phyloP scores from a whole-genome alignment of 108 stramenopile genomes.

The Schizochytrium sp. region DNA sequence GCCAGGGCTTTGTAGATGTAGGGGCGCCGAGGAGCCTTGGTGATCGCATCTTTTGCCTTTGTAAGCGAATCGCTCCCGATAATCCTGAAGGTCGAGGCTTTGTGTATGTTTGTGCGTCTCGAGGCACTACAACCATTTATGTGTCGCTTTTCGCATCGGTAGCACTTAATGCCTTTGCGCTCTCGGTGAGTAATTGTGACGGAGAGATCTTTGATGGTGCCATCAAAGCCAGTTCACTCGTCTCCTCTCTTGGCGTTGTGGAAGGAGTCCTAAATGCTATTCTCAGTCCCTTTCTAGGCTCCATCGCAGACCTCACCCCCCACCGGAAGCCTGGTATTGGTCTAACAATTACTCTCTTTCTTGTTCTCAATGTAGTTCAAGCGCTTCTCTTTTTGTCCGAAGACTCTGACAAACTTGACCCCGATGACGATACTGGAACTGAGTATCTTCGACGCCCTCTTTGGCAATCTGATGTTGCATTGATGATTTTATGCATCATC shows the following conservation, averaged over 20 bases:
- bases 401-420: slow-evolving; percentile 54
- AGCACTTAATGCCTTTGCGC: slow-evolving; percentile 36
- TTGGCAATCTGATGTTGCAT: slow-evolving; percentile 40
- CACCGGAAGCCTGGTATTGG: slow-evolving; percentile 40
- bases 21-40: no score
- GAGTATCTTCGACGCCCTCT: slow-evolving; percentile 12
- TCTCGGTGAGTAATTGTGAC: slow-evolving; percentile 53
- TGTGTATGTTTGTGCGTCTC: neutral
- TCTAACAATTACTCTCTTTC: neutral
- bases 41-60: slow-evolving; percentile 18
- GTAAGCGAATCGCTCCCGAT: slow-evolving; percentile 40
- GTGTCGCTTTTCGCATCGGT: slow-evolving; percentile 39
- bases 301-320: slow-evolving; percentile 26
- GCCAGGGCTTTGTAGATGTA: no score
- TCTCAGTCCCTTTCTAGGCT: slow-evolving; percentile 50
- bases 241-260: slow-evolving; percentile 22
- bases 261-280: slow-evolving; percentile 45
- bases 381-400: slow-evolving; percentile 4
- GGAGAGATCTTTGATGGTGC: neutral
- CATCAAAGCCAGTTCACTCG: slow-evolving; percentile 33
- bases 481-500: slow-evolving; percentile 7
- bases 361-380: neutral
- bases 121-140: neutral
- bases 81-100: slow-evolving; percentile 29
- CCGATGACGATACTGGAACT: neutral